A percentile compares a stretch with the other conserved stretches of the same genome.
phyloP scores from a whole-genome alignment of 208 protist genomes.

The Leishmania gerbilli region DNA sequence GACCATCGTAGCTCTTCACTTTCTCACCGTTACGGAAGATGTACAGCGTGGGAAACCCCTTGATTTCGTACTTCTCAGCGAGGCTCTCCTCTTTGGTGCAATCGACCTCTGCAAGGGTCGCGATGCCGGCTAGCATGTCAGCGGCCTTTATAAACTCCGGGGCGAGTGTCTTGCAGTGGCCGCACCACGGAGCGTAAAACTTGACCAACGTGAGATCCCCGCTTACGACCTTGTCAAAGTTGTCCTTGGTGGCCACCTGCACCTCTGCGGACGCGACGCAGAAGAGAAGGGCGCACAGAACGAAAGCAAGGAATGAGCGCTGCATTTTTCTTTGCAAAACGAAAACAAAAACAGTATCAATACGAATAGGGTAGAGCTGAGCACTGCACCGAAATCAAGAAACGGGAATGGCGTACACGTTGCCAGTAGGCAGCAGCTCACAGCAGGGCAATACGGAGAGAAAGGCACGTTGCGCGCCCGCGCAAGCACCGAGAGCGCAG shows the following conservation, averaged over 20 bases:
- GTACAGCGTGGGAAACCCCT: slow-evolving; percentile 84
- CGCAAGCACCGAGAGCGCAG: neutral
- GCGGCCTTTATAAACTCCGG: slow-evolving; percentile 86
- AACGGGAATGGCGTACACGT: neutral
- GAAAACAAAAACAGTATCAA: neutral
- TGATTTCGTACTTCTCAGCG: slow-evolving; percentile 56
- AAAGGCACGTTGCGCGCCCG: neutral
- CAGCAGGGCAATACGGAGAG: neutral
- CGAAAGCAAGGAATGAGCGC: slow-evolving; percentile 9
- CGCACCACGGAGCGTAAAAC: slow-evolving; percentile 96
- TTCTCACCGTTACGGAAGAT: slow-evolving; percentile 82
- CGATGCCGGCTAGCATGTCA: slow-evolving; percentile 48
- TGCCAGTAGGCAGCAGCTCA: neutral
- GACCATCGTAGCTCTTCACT: slow-evolving; percentile 63
- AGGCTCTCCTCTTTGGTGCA: slow-evolving; percentile 78
- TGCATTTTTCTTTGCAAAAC: slow-evolving; percentile 12
- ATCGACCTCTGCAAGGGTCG: slow-evolving; percentile 79
- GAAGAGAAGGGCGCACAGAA: slow-evolving; percentile 21
- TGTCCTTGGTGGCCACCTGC: slow-evolving; percentile 45
- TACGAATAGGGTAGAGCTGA: neutral
- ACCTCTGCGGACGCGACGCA: slow-evolving; percentile 48
- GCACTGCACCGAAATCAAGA: neutral
- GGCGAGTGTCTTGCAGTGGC: slow-evolving; percentile 94
- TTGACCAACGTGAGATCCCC: slow-evolving; percentile 84
- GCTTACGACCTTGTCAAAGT: slow-evolving; percentile 68